These are phyloP conservation scores for Suillus alpinus DNA, from an alignment of 768 basidiomycete species.

Conservation along the genomic window DNA sequence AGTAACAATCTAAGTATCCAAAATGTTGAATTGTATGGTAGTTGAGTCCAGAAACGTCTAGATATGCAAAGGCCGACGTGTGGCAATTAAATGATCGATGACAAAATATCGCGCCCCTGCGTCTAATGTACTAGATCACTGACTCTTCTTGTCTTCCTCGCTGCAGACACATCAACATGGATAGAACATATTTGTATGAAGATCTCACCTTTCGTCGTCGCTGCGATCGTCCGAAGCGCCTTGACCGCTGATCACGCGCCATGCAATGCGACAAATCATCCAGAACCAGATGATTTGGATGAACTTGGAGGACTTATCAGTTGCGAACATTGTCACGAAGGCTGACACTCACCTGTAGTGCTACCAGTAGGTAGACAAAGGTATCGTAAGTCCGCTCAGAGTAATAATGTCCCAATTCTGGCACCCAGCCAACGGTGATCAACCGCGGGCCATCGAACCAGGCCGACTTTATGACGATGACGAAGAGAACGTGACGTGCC, in stretches of 20 bases:
- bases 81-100: conserved; percentile 22
- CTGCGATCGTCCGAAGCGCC: conserved; percentile 84
- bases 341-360: conserved; percentile 53
- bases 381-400: conserved; percentile 36
- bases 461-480: conserved; percentile 62
- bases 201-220: conserved; percentile 70
- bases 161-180: conserved; percentile 9
- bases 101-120: conserved; percentile 6
- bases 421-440: conserved; percentile 58
- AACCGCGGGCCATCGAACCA: conserved; percentile 48
- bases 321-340: background rate
- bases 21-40: conserved; percentile 24
- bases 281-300: conserved; percentile 82
- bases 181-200: background rate
- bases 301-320: conserved; percentile 39
- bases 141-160: conserved; percentile 20
- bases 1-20: background rate
- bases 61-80: conserved; percentile 20
- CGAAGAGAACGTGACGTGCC: conserved; percentile 84
- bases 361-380: conserved; percentile 56
- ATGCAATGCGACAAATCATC: conserved; percentile 84
- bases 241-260: conserved; percentile 66
- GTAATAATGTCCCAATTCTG: conserved; percentile 53
- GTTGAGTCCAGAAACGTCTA: conserved; percentile 21
- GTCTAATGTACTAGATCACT: conserved; percentile 26